Percentiles rank a stretch among this genome's conserved stretches.
Evolutionary conservation across 2,329 filamentous ascomycete genomes (phyloP).

Genomic region (Talaromyces sp.): DNA sequence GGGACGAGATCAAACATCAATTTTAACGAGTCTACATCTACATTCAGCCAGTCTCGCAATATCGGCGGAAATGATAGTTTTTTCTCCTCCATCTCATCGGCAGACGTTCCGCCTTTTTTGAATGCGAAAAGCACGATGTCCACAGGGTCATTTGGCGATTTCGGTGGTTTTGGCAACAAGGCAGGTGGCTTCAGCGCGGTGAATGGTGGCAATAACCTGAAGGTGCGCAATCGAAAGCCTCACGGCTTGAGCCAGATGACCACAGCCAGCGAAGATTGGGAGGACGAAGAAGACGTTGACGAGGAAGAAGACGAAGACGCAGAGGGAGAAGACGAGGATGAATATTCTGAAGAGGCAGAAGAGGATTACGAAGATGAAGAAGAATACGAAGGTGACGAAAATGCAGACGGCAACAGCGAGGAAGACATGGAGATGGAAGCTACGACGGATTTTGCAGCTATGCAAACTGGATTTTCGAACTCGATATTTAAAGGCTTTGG

Average conservation of each 20-base stretch:
- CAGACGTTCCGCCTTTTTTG: conserved; percentile 30
- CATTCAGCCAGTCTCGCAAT: conserved; percentile 37
- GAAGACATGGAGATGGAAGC: conserved; percentile 29
- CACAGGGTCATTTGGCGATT: conserved; percentile 24
- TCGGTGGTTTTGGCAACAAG: conserved; percentile 24
- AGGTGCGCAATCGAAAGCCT: conserved; percentile 16
- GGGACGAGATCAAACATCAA: conserved; percentile 32
- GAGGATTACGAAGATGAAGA: conserved; percentile 27
- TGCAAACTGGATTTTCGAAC: conserved; percentile 31
- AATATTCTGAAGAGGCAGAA: conserved; percentile 19
- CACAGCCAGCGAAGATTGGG: conserved; percentile 16
- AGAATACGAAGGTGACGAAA: conserved; percentile 27
- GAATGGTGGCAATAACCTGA: conserved; percentile 22
- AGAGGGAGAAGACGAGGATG: conserved; percentile 21
- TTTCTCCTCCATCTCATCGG: conserved; percentile 36
- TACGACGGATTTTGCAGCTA: conserved; percentile 16
- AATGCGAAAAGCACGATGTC: conserved; percentile 28
- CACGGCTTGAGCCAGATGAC: conserved; percentile 19
- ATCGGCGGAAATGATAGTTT: conserved; percentile 37
- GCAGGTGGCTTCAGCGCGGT: conserved; percentile 28
- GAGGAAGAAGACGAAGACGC: conserved; percentile 11
- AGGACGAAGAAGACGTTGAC: conserved; percentile 14
- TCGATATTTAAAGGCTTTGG: conserved; percentile 28
- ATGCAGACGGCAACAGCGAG: conserved; percentile 37
- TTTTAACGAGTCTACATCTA: conserved; percentile 38